Conservation (phyloP, 306 rosid species). For the Dalbergia oliveri region DNA sequence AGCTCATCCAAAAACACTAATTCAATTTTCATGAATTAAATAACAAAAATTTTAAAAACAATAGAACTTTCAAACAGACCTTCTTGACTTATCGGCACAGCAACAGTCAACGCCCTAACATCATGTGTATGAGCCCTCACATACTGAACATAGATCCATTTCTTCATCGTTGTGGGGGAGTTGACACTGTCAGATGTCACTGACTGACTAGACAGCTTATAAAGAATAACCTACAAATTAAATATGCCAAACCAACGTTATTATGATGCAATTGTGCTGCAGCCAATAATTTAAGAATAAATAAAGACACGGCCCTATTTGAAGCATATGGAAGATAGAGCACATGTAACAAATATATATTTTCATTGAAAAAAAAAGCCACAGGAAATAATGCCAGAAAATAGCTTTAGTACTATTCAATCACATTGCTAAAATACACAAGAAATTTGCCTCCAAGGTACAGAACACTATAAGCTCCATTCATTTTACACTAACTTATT, state of each 20-base stretch:
- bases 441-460: not conserved
- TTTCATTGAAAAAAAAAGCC: not conserved
- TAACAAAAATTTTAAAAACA: not conserved
- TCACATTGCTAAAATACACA: not conserved
- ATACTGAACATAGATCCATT: conserved; percentile 84
- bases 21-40: not conserved
- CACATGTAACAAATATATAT: not conserved
- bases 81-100: conserved; percentile 87
- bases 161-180: conserved; percentile 54
- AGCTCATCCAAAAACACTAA: conserved; percentile 16
- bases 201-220: conserved; percentile 73
- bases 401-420: not conserved
- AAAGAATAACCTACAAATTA: conserved; percentile 81
- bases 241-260: conserved; percentile 42
- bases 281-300: conserved; percentile 3
- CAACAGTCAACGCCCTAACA: conserved; percentile 85
- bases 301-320: not conserved
- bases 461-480: not conserved
- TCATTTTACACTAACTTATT: not conserved
- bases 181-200: conserved; percentile 50
- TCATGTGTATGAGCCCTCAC: conserved; percentile 89
- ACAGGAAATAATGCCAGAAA: not conserved
- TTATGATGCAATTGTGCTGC: conserved; percentile 24
- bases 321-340: not conserved
- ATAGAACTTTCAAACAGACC: conserved; percentile 55